Base-by-base conservation (phyloP, 78 protist species). In the Dictyostelium brefeldianum region DNA sequence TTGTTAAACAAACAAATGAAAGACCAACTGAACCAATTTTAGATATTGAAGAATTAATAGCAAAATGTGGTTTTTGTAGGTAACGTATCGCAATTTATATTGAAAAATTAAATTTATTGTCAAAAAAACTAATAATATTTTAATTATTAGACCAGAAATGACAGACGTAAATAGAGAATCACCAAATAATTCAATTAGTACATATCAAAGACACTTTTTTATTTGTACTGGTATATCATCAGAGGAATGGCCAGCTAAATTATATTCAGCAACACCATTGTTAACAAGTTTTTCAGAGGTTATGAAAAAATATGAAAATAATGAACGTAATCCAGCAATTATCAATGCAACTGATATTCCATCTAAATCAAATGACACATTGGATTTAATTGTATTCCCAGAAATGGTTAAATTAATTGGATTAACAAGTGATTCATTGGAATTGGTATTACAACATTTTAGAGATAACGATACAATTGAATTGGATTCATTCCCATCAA, bases 31-130 rank as follows among this genome's bases (percentile, higher is more conserved):
- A 36, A 36, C 25, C 7, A 12, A 18, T 87, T 47, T 51, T 43
- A 17, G 92, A 87, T 31, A 87, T 87, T 87, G 92, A 87, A 31
- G 92, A 87, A 27, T 20, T 87, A n/a, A 64, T 74, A 29, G 69
- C 50, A 27, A 74, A 77, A 41, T 87, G 92, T 77, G 92, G 92
- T 43, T 87, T 87, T 43, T 87, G 92, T 48, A 65, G 73, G 73
- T 29, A 65, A 65, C 15, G 10, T 51, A 51, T 51, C 15, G n/a
- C n/a, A n/a, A n/a, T n/a, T n/a, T n/a, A n/a, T n/a, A n/a, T n/a
- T n/a, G n/a, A n/a, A n/a, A n/a, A n/a, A n/a, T n/a, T n/a, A n/a
- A n/a, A n/a, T n/a, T n/a, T n/a, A n/a, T 31, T 64, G 3, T 18
- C 22, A 51, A 51, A 10, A 51, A 54, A 54, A 54, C 8, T 18